Percentiles rank a stretch among this genome's conserved stretches.
Evolutionary conservation across 1,139 yeast genomes (phyloP).

Genomic region (Magnusiomyces magnusii): DNA sequence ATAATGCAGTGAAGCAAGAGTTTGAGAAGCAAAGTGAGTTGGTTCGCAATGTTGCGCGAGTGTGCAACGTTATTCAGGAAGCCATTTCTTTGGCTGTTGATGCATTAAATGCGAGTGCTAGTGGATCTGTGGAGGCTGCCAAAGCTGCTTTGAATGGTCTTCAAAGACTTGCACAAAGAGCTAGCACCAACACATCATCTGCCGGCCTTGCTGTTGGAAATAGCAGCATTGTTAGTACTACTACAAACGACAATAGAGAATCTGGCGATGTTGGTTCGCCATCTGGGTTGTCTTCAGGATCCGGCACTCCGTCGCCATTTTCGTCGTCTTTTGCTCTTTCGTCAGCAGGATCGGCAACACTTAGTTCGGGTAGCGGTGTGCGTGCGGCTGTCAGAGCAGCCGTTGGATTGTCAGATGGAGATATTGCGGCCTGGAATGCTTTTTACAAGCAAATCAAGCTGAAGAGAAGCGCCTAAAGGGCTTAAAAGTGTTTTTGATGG

Average conservation of each 20-base stretch:
- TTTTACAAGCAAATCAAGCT: background rate
- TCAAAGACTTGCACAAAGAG: background rate
- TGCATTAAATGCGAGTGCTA: background rate
- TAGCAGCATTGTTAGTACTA: background rate
- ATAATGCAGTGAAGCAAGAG: slow-evolving; percentile 45
- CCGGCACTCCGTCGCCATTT: background rate
- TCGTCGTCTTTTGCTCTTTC: background rate
- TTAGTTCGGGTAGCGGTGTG: background rate
- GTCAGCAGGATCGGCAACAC: background rate
- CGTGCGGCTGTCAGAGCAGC: background rate
- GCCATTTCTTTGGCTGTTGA: slow-evolving; percentile 17
- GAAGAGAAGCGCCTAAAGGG: no score
- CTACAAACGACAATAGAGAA: background rate
- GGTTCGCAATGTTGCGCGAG: slow-evolving; percentile 25
- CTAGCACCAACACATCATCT: background rate
- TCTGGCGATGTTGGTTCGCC: background rate
- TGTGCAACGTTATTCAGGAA: slow-evolving; percentile 22
- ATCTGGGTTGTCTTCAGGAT: background rate
- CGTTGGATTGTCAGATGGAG: background rate
- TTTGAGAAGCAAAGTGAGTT: slow-evolving; percentile 40
- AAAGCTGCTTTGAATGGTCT: background rate
- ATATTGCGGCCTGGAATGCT: background rate
- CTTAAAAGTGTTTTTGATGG: no score
- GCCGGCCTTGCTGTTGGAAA: background rate
- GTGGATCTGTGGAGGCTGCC: background rate